These are phyloP conservation scores for Alisma plantagoaquatica DNA, from an alignment of 106 monocot genomes.

Conservation along the genomic window DNA sequence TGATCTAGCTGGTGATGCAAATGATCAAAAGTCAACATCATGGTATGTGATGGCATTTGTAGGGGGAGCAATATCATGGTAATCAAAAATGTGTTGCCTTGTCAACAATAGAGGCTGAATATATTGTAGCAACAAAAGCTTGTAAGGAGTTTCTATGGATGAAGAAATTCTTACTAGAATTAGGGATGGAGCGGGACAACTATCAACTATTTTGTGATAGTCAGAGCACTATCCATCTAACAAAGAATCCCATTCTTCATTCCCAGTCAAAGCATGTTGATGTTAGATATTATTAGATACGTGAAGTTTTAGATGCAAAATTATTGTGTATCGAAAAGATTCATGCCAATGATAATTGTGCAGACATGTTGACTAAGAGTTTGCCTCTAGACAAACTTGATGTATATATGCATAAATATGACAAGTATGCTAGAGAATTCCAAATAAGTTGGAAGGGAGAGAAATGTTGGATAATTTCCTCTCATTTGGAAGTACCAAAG, in stretches of 20 bases:
- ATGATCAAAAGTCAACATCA: background rate
- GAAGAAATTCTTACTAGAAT: background rate
- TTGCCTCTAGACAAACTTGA: background rate
- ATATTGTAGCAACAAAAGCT: background rate
- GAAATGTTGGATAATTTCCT: no score
- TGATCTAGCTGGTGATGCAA: no score
- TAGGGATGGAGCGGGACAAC: background rate
- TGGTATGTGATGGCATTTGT: background rate
- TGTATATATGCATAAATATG: no score
- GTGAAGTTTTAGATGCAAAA: background rate
- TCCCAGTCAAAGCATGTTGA: slow-evolving; percentile 1
- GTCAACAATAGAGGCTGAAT: background rate
- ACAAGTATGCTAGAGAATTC: no score
- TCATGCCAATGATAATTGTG: background rate
- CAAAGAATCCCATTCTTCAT: background rate
- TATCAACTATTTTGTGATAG: slow-evolving; percentile 1
- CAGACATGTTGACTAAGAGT: slow-evolving; percentile 2
- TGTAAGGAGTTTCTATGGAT: slow-evolving; percentile 1
- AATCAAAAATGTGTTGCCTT: slow-evolving; percentile 5
- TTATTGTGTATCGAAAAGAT: background rate
- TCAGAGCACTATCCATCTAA: background rate
- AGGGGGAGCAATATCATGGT: background rate
- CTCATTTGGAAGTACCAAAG: no score
- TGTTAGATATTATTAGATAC: slow-evolving; percentile 1
- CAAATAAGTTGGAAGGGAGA: no score